These are phyloP conservation scores for Annona cherimola DNA, from an alignment of 164 flowering plant species.

Conservation along the genomic window DNA sequence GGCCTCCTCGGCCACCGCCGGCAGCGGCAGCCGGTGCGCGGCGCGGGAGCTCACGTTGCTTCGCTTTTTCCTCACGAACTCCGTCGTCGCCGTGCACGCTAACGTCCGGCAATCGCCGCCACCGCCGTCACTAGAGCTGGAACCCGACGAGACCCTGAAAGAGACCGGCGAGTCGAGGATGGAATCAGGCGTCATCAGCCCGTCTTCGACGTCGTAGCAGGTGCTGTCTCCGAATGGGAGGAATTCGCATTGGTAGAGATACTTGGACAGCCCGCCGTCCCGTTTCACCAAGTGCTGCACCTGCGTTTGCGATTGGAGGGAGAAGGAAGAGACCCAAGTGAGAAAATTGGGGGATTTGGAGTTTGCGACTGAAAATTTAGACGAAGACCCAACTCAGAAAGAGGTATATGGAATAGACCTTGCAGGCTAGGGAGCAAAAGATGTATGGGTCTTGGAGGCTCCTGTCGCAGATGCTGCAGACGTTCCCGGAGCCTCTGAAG, in stretches of 20 bases:
- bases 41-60: constrained; percentile 32
- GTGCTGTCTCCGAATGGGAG: constrained; percentile 34
- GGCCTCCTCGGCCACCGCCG: constrained; percentile 17
- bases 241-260: constrained; percentile 46
- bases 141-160: constrained; percentile 33
- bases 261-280: constrained; percentile 40
- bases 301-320: constrained; percentile 24
- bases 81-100: constrained; percentile 58
- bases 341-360: not conserved
- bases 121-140: constrained; percentile 28
- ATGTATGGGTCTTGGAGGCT: constrained; percentile 62
- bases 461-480: constrained; percentile 69
- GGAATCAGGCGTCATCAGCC: constrained; percentile 59
- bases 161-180: constrained; percentile 56
- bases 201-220: constrained; percentile 37
- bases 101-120: constrained; percentile 31
- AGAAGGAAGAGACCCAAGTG: not conserved
- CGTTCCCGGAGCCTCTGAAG: constrained; percentile 51
- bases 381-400: not conserved
- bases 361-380: not conserved
- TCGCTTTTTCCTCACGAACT: constrained; percentile 57
- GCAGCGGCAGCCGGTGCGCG: constrained; percentile 23
- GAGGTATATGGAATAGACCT: constrained; percentile 33
- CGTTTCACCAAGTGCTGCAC: constrained; percentile 41
- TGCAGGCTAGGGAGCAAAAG: constrained; percentile 88